A percentile compares a stretch with the other conserved stretches of the same genome.
phyloP scores from a whole-genome alignment of 2,329 filamentous ascomycete species.

The Diaporthe aspalathi region DNA sequence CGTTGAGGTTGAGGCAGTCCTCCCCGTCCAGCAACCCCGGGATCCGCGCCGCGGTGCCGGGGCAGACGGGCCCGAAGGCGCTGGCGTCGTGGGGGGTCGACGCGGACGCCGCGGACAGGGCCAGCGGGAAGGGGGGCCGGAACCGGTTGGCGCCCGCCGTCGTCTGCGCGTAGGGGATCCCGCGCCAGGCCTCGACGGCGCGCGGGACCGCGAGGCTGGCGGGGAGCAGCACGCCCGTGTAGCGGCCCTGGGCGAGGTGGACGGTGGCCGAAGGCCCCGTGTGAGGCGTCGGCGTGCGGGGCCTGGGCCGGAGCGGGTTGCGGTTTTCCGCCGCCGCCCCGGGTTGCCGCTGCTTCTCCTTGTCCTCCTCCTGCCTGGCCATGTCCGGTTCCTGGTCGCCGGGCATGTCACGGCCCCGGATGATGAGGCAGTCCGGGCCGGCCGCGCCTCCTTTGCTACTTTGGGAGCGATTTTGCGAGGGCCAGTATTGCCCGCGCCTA shows the following conservation, averaged over 20 bases:
- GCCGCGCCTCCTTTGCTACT: conserved; percentile 14
- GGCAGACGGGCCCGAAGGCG: conserved; percentile 54
- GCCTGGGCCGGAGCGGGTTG: conserved; percentile 32
- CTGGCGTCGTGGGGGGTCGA: conserved; percentile 48
- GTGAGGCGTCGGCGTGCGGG: conserved; percentile 26
- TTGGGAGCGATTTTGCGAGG: not conserved
- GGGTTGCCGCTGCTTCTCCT: not conserved
- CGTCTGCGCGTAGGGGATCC: conserved; percentile 61
- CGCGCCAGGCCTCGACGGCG: conserved; percentile 59
- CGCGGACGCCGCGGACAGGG: conserved; percentile 26
- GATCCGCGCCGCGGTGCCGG: conserved; percentile 47
- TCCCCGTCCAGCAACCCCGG: conserved; percentile 51
- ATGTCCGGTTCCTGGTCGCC: conserved; percentile 2
- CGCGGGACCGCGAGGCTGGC: conserved; percentile 50
- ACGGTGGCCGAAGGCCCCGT: conserved; percentile 43
- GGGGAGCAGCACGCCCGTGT: conserved; percentile 51
- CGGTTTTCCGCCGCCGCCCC: not conserved
- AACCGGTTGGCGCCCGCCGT: conserved; percentile 58
- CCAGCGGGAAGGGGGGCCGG: conserved; percentile 53
- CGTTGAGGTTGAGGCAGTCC: conserved; percentile 65
- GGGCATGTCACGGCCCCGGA: not conserved
- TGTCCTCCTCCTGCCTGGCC: conserved; percentile 14
- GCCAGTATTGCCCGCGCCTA: not conserved
- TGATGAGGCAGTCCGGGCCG: not conserved
- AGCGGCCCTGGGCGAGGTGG: conserved; percentile 53